Percentiles rank a stretch among this genome's conserved stretches.
Conservation (phyloP, 495 filamentous ascomycete genomes). For the Annulohypoxylon nitens region DNA sequence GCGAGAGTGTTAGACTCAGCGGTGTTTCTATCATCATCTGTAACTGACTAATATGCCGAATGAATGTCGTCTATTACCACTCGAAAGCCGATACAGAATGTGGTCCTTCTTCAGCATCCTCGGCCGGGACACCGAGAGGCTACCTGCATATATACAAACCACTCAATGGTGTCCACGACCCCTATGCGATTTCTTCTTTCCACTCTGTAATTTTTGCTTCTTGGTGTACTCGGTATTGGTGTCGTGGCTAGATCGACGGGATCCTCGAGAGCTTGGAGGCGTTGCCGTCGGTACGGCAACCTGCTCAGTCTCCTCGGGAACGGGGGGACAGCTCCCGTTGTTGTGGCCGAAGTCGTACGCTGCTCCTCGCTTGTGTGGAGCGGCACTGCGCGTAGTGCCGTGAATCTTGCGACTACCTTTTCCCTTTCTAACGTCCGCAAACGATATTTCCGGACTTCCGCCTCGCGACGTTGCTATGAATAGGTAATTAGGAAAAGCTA, state of each 20-base stretch:
- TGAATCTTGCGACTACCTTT: conserved; percentile 48
- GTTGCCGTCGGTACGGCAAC: conserved; percentile 38
- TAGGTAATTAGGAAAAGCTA: conserved; percentile 20
- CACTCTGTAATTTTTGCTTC: conserved; percentile 45
- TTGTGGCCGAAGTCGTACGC: conserved; percentile 44
- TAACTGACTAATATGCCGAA: conserved; percentile 42
- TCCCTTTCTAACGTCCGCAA: conserved; percentile 49
- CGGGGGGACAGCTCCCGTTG: conserved; percentile 41
- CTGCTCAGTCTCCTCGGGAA: conserved; percentile 43
- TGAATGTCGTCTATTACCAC: conserved; percentile 25
- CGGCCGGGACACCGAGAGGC: conserved; percentile 1
- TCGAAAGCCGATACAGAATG: conserved; percentile 24
- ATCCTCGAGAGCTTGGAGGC: conserved; percentile 35
- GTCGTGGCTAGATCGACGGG: conserved; percentile 45
- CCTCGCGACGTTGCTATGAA: conserved; percentile 42
- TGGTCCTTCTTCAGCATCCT: neutral
- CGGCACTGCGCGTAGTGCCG: conserved; percentile 29
- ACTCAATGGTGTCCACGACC: conserved; percentile 43
- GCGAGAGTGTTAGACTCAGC: conserved; percentile 4
- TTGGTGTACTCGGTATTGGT: conserved; percentile 45
- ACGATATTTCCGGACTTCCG: conserved; percentile 49
- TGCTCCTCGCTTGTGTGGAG: conserved; percentile 42
- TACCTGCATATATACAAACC: conserved; percentile 28
- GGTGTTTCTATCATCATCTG: conserved; percentile 7
- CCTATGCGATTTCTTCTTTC: conserved; percentile 52